Evolutionary conservation across 179 eudicot genomes (phyloP).

Genomic region (Pouteria campechiana): DNA sequence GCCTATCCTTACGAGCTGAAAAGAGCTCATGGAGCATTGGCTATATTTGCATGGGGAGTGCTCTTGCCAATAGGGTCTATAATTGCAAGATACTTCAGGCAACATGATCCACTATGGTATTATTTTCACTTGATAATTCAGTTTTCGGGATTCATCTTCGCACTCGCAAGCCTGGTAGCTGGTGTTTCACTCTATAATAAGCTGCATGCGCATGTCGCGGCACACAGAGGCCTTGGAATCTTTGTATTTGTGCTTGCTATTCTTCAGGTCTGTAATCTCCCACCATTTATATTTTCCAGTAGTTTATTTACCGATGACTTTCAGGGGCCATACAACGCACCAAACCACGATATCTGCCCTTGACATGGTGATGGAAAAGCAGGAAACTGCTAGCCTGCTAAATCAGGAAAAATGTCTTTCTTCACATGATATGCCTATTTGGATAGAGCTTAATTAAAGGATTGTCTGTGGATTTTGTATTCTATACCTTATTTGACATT

Average conservation of each 20-base stretch:
- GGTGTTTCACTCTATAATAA: conserved; percentile 54
- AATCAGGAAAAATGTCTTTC: no score
- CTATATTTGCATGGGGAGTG: conserved; percentile 79
- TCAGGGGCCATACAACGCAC: no score
- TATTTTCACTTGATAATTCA: conserved; percentile 71
- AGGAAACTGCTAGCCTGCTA: no score
- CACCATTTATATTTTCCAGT: no score
- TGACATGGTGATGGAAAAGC: not conserved
- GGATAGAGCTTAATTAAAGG: no score
- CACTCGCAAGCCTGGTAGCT: conserved; percentile 54
- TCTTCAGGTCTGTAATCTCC: conserved; percentile 81
- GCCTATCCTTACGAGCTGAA: conserved; percentile 15
- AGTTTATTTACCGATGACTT: no score
- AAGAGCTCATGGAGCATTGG: conserved; percentile 70
- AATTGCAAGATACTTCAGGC: conserved; percentile 68
- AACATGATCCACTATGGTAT: conserved; percentile 71
- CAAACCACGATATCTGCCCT: no score
- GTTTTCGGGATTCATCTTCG: conserved; percentile 65
- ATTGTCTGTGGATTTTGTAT: no score
- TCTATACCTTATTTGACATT: no score
- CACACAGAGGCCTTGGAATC: conserved; percentile 87
- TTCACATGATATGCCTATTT: no score
- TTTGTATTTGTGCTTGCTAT: conserved; percentile 58
- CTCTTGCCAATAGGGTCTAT: conserved; percentile 82
- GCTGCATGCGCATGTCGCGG: conserved; percentile 40